Evolutionary conservation across 202 grass and related monocot species (phyloP).

Genomic region (Cymbopogon flexuosus): DNA sequence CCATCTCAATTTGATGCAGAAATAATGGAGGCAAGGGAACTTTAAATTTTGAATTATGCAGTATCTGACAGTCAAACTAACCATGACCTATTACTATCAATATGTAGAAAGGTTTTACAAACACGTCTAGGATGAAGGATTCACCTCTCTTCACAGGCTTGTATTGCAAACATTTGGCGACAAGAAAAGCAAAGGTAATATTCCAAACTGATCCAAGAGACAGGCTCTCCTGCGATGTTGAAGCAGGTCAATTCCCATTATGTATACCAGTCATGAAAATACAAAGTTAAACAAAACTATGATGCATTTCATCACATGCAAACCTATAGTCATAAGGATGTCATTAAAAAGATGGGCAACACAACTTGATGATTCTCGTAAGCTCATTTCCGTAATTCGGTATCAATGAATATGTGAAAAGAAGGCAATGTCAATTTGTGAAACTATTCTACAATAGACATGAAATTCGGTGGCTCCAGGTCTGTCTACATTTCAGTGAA

Average conservation of each 20-base stretch:
- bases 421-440: neutral
- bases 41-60: neutral
- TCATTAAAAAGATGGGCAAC: neutral
- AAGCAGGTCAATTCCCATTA: slow-evolving; percentile 21
- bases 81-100: neutral
- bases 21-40: neutral
- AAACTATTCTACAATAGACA: slow-evolving; percentile 4
- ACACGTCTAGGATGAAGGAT: neutral
- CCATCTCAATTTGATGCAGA: neutral
- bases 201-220: slow-evolving; percentile 48
- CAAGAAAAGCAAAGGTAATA: slow-evolving; percentile 44
- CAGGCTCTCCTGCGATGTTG: slow-evolving; percentile 43
- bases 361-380: neutral
- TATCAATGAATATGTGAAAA: neutral
- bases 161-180: slow-evolving; percentile 66
- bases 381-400: neutral
- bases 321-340: neutral
- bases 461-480: neutral
- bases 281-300: neutral
- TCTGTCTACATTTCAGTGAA: neutral
- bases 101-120: slow-evolving; percentile 2
- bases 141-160: slow-evolving; percentile 89
- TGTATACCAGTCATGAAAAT: neutral
- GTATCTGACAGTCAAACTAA: slow-evolving; percentile 15
- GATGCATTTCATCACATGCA: neutral